Base-by-base conservation (phyloP, 805 yeast genomes). In the Candida cerambycidarum region DNA sequence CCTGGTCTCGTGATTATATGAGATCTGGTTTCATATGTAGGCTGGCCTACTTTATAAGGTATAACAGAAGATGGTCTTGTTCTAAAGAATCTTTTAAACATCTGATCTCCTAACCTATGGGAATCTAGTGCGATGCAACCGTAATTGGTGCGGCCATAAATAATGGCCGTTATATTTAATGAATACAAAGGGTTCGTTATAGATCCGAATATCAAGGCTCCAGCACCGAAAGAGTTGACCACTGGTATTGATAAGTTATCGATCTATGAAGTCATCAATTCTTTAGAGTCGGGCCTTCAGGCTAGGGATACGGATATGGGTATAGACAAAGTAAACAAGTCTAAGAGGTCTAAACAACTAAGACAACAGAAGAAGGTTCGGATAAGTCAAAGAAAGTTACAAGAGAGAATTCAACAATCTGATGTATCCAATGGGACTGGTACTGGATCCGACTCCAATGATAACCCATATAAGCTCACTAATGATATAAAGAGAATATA, bases 11-110 rank as follows among this genome's bases (percentile, higher is more conserved):
- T 69, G 41, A 86, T 59, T 50, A 82, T 81, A 44, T 70, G 75
- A 0, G 95, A 95, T 43, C 97, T 71, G 0, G 96, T 90, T 55
- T 89, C 97, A 55, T 75, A 79, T 11, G 88, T 67, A 0, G 98
- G 93, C 64, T 92, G 99, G 1, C 98, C 98, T 1, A 86, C 68
- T 23, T 73, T 67, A 51, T 75, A 62, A 1, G 64, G 60, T 15
- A 51, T 49, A 5, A 42, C 30, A 5, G 48, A 46, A 2, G 51
- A 35, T 5, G 69, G 69, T 38, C 71, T 52, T 3, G 67, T 45
- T 34, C 42, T 27, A 15, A 42, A 34, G 5, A 32, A 33, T 14
- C 41, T 23, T 18, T 18, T 16, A 21, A 31, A 42, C 15, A 38
- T 23, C 17, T 4, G 5, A 30, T 8, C 8, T 6, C 23, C 23